Evolutionary conservation across 2,329 filamentous ascomycete genomes (phyloP), one percentile per base, ranked within the genome.

Genomic region (Fusarium coffeatum): DNA sequence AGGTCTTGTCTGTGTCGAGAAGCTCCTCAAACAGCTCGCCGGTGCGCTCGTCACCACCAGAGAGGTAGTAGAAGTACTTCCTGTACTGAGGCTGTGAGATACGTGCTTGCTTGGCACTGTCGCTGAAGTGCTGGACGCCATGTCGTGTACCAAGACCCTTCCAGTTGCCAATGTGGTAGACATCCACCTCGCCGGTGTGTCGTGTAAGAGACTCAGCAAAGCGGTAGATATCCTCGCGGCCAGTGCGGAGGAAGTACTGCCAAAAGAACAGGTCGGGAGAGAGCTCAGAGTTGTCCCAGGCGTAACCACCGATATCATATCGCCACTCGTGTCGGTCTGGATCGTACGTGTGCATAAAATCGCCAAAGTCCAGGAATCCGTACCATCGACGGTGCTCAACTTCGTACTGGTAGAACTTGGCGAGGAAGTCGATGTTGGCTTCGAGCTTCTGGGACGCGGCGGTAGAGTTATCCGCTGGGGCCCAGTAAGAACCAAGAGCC

Each of bases 221-320:
- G 0, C 85, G 82, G 71, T 86, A 90, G 1, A 88, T 84, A 55
- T 88, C 87, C 5, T 83, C 82, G 4, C 85, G 80, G 0, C 87
- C 87, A 0, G 87, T 90, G 12, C 85, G 84, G 3, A 90, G 81
- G 77, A 90, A 90, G 60, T 88, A 86, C 6, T 83, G 84, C 88
- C 88, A 90, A 70, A 90, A 84, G 78, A 86, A 90, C 4, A 90
- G 76, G 69, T 90, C 88, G 0, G 88, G 86, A 0, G 88, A 90
- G 0, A 90, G 80, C 73, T 90, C 88, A 0, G 86, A 88, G 72
- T 90, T 90, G 50, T 90, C 88, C 88, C 88, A 90, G 0, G 87
- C 88, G 61, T 87, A 90, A 0, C 88, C 88, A 6, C 88, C 88
- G 20, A 90, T 76, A 47, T 90, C 88, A 59, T 90, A 90, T 2